Base-by-base conservation (phyloP, 2,329 filamentous ascomycete species). In the Pseudocercospora fijiensis region DNA sequence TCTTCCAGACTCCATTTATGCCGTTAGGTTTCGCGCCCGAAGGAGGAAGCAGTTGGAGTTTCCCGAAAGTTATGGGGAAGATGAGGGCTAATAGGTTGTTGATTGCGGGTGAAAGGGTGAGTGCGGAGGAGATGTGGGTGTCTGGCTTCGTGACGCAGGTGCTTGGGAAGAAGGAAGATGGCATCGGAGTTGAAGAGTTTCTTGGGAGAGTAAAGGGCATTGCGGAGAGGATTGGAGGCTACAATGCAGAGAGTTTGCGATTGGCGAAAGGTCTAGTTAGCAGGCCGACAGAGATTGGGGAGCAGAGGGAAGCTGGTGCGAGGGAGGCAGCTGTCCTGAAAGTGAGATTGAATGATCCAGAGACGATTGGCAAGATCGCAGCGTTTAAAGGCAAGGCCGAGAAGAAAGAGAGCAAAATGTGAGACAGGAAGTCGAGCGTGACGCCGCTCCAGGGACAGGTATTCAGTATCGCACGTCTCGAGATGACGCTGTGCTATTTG, bases 261-360 rank as follows among this genome's bases (percentile, higher is more conserved):
- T 51, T 60, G 58, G 22, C 45, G 13, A 52, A 52, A 16, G 58
- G 22, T 22, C 22, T 60, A 1, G 47, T 53, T 5, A 33, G 26
- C 22, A 30, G 58, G 33, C 58, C 58, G 58, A 60, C 22, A 18
- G 28, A 51, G 24, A 10, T 60, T 18, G 58, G 24, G 9, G 51
- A 57, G 27, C 37, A 43, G 37, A 27, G 47, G 22, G 51, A 57
- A 28, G 37, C 60, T 22, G 51, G 52, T 18, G 28, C 49, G 33
- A 57, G 60, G 41, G 60, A 60, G 45, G 58, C 27, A 47, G 37
- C n/a, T 27, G 58, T 22, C 13, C 37, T 62, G 52, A 57, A 37
- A 53, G 60, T 62, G 37, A 62, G 60, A 26, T 49, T 57, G 26
- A 62, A 62, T 41, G 52, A 62, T 51, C 52, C 60, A 1, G 53